Percentiles rank a stretch among this genome's conserved stretches.
Evolutionary conservation across 148 eudicot genomes (phyloP).

Genomic region (Rheum nobile): DNA sequence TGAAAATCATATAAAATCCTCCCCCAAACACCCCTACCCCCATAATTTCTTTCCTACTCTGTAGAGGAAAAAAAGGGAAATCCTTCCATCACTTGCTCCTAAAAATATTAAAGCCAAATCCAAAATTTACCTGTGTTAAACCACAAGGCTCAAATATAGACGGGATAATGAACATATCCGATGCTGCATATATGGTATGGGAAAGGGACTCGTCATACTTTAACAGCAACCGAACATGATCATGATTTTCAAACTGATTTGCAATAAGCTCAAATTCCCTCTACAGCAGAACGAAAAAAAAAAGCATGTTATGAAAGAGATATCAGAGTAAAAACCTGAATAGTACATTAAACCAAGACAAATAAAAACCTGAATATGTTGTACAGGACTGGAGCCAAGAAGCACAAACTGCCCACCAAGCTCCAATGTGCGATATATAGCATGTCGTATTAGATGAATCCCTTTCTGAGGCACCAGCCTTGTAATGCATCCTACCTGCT

Average conservation of each 20-base stretch:
- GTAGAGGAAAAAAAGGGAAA: background rate
- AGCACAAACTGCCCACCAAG: constrained; percentile 93
- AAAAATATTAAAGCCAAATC: background rate
- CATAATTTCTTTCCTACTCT: background rate
- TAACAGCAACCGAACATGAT: constrained; percentile 55
- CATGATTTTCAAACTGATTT: constrained; percentile 53
- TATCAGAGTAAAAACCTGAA: background rate
- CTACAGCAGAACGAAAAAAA: constrained; percentile 26
- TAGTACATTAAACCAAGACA: background rate
- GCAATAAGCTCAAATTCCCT: constrained; percentile 86
- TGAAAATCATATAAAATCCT: background rate
- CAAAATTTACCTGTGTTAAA: constrained; percentile 71
- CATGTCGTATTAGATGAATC: constrained; percentile 93
- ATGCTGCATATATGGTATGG: constrained; percentile 74
- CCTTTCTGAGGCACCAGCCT: constrained; percentile 97
- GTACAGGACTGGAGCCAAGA: constrained; percentile 92
- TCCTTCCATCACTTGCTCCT: background rate
- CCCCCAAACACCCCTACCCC: background rate
- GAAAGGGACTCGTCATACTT: constrained; percentile 90
- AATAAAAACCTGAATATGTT: constrained; percentile 54
- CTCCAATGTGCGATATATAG: constrained; percentile 74
- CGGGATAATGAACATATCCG: constrained; percentile 89
- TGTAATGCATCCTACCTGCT: constrained; percentile 85
- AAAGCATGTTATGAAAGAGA: background rate
- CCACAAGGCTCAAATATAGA: constrained; percentile 99